A percentile compares a stretch with the other conserved stretches of the same genome.
Conservation (phyloP, 176 grass and related monocot genomes). For the Stipa capillata region DNA sequence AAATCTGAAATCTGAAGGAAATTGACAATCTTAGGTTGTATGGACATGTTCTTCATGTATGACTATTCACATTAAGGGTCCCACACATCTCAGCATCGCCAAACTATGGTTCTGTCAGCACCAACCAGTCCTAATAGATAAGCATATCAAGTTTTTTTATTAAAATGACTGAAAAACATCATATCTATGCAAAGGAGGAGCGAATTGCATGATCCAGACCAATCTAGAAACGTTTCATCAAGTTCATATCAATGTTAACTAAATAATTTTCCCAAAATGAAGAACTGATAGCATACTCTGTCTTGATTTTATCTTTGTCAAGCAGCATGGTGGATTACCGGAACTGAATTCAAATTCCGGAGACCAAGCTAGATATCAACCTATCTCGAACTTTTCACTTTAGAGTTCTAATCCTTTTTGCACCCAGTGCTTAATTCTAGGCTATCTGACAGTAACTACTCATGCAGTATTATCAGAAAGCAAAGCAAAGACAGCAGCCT, state of each 20-base stretch:
- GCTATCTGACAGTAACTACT: neutral
- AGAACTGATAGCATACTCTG: neutral
- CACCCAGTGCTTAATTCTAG: neutral
- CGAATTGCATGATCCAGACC: neutral
- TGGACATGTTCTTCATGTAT: neutral
- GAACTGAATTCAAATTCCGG: neutral
- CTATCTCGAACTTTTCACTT: neutral
- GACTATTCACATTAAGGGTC: neutral
- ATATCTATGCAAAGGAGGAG: neutral
- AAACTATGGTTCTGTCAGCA: neutral
- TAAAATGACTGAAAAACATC: neutral
- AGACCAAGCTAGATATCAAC: neutral
- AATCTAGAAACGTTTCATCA: neutral
- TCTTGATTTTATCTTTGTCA: neutral
- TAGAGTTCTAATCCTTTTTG: neutral
- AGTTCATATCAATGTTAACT: neutral
- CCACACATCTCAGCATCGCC: neutral
- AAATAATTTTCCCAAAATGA: neutral
- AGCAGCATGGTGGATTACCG: neutral
- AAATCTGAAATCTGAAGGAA: neutral
- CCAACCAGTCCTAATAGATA: neutral
- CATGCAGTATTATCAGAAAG: neutral
- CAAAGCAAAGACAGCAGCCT: neutral
- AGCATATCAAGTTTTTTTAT: neutral
- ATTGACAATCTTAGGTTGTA: neutral